These are phyloP conservation scores for Zopfia rhizophila DNA, from an alignment of 2,329 filamentous ascomycete species.

Conservation along the genomic window DNA sequence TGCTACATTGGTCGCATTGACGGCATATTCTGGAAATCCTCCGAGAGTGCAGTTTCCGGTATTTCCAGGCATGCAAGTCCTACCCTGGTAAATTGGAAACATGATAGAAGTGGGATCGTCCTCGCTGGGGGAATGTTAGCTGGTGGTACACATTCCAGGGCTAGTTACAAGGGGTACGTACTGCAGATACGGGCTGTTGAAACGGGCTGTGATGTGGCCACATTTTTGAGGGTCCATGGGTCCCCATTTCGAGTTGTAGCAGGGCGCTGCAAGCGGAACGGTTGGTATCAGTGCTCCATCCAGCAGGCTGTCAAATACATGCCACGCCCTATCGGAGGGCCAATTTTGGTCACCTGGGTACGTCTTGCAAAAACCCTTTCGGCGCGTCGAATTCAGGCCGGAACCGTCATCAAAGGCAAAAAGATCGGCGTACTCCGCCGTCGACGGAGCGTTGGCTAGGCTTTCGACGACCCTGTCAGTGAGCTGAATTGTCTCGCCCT, in stretches of 20 bases:
- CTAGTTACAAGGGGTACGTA: background rate
- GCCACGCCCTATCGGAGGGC: background rate
- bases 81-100: background rate
- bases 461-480: background rate
- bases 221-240: background rate
- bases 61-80: background rate
- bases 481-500: background rate
- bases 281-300: constrained; percentile 1
- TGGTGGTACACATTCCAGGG: background rate
- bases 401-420: constrained; percentile 41
- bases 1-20: background rate
- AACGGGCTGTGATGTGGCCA: background rate
- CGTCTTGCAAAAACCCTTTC: background rate
- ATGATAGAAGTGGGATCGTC: constrained; percentile 2
- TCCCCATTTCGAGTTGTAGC: constrained; percentile 1
- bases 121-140: constrained; percentile 1
- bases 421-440: background rate
- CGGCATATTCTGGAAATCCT: background rate
- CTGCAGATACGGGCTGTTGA: background rate
- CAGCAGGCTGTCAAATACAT: constrained; percentile 1
- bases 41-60: background rate
- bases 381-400: background rate
- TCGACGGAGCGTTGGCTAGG: background rate
- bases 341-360: constrained; percentile 1
- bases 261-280: background rate